Evolutionary conservation across 495 filamentous ascomycete genomes (phyloP).

Genomic region (Aspergillus homomorphus): DNA sequence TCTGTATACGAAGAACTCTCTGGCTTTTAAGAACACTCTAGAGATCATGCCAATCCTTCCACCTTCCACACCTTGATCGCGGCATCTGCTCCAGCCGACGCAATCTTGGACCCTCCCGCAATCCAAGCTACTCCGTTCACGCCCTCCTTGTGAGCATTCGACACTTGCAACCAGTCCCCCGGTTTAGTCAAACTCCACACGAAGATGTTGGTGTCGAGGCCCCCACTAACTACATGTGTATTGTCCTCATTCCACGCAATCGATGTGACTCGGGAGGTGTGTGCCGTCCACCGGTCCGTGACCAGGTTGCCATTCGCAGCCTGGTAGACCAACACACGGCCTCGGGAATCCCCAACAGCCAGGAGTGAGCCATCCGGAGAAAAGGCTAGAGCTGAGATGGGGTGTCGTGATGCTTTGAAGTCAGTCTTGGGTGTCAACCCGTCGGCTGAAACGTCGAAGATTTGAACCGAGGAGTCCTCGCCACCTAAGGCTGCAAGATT

Average conservation of each 20-base stretch:
- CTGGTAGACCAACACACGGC: slow-evolving; percentile 78
- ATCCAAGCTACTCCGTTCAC: slow-evolving; percentile 88
- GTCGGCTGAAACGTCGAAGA: slow-evolving; percentile 60
- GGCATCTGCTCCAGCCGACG: slow-evolving; percentile 81
- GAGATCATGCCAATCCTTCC: slow-evolving; percentile 55
- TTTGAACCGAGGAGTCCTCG: slow-evolving; percentile 65
- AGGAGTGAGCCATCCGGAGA: slow-evolving; percentile 68
- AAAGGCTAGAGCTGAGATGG: slow-evolving; percentile 64
- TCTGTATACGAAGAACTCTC: too few relatives aligned
- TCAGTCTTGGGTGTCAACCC: slow-evolving; percentile 43
- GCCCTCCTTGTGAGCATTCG: slow-evolving; percentile 91
- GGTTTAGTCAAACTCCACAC: slow-evolving; percentile 88
- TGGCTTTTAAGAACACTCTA: too few relatives aligned
- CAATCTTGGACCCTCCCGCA: slow-evolving; percentile 62
- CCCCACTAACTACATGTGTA: slow-evolving; percentile 77
- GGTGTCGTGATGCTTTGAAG: slow-evolving; percentile 40
- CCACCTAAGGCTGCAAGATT: slow-evolving; percentile 70
- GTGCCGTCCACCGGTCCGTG: slow-evolving; percentile 79
- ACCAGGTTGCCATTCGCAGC: slow-evolving; percentile 42
- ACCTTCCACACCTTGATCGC: slow-evolving; percentile 88
- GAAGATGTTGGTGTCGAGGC: slow-evolving; percentile 83
- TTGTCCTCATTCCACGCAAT: slow-evolving; percentile 78
- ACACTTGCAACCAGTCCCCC: slow-evolving; percentile 70
- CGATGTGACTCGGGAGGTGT: slow-evolving; percentile 79
- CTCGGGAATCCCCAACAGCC: slow-evolving; percentile 77